phyloP scores from a whole-genome alignment of 306 rosid genomes.

The Prunus davidiana region DNA sequence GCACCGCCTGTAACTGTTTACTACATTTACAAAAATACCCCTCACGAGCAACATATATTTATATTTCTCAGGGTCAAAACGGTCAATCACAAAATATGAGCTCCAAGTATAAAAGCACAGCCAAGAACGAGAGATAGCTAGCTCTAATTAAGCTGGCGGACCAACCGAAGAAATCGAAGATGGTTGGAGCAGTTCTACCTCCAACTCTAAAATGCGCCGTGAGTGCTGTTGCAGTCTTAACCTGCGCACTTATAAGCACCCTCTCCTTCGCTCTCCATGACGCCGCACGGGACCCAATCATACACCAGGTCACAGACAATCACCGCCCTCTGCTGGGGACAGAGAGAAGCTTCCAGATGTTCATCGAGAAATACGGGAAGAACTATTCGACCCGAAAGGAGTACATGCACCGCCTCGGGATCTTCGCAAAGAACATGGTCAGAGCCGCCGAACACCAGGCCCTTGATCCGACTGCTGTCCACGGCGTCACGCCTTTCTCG shows the following conservation, averaged over 20 bases:
- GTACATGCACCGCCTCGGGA: conserved; percentile 66
- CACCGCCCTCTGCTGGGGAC: conserved; percentile 18
- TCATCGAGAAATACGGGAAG: conserved; percentile 66
- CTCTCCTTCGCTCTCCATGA: conserved; percentile 19
- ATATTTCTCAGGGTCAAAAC: neutral
- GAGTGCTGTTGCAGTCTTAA: conserved; percentile 36
- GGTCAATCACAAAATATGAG: neutral
- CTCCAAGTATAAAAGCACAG: neutral
- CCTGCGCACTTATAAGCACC: conserved; percentile 29
- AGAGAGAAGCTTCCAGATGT: conserved; percentile 59
- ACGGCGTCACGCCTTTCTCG: conserved; percentile 82
- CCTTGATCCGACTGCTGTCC: conserved; percentile 75
- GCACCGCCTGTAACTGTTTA: neutral
- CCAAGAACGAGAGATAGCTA: neutral
- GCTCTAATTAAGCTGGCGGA: too few species aligned
- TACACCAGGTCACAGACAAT: conserved; percentile 37
- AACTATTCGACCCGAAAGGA: conserved; percentile 57
- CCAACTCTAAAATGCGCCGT: conserved; percentile 29
- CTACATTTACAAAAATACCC: neutral
- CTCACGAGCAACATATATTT: neutral
- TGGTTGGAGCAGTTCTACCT: neutral
- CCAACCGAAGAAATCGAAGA: neutral
- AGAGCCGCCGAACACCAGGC: conserved; percentile 75
- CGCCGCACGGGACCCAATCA: conserved; percentile 16
- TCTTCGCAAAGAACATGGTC: conserved; percentile 60